Evolutionary conservation across 2,329 filamentous ascomycete genomes (phyloP), one percentile per base, ranked within the genome.

Genomic region (Diplodia sapinea): DNA sequence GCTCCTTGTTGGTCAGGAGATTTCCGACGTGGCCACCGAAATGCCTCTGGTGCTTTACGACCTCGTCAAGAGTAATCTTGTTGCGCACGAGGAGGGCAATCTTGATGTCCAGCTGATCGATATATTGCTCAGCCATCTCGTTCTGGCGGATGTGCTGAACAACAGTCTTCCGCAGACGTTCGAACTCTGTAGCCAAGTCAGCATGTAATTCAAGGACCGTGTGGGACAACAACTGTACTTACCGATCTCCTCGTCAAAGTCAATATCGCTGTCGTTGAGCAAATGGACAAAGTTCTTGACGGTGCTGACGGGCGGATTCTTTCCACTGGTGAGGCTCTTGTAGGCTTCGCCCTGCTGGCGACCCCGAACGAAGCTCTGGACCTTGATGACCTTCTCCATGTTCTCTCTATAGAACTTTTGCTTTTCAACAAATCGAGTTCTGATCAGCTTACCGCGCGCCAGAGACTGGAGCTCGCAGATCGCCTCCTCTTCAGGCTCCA

Each of bases 311-410:
- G 95, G 95, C 29, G 95, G 95, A 76, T 98, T 98, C 81, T 97
- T 97, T 69, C 95, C 96, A 38, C 89, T 94, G 2, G 94, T 98
- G 71, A 99, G 85, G 77, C 92, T 97, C 86, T 97, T 97, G 84
- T 99, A 99, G 2, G 95, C 95, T 80, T 99, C 93, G 63, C 95
- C 95, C 79, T 99, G 95, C 61, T 98, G 92, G 76, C 96, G 95
- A 71, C 90, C 95, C 70, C 95, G 89, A 65, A 98, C 90, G 72
- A 98, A 96, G 77, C 95, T 99, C 78, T 99, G 96, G 68, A 98
- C 93, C 80, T 99, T 99, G 84, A 99, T 90, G 31, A 99, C 95
- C 80, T 96, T 98, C 74, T 97, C 89, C 95, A 99, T 99, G 75
- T 99, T 99, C 80, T 96, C 90, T 72, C 91, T 90, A 83, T 94